Evolutionary conservation across 31 red algal species (phyloP).

Genomic region (Asparagopsis taxiformis): DNA sequence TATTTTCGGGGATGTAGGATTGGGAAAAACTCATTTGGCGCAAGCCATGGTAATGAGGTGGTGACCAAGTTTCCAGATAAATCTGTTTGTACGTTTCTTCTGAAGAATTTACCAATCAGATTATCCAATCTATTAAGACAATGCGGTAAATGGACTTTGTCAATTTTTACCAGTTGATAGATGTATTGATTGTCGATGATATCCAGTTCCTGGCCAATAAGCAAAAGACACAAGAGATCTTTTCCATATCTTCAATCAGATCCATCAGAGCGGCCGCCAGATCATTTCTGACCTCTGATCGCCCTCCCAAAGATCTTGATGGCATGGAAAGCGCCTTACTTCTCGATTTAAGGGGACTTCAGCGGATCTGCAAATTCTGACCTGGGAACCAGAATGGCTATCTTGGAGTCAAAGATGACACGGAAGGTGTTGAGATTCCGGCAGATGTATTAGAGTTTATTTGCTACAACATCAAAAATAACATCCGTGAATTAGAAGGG

Average conservation of each 20-base stretch:
- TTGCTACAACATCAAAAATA: conserved; percentile 22
- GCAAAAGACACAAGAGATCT: conserved; percentile 20
- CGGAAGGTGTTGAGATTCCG: conserved; percentile 18
- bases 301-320: conserved; percentile 13
- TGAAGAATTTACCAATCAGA: conserved; percentile 20
- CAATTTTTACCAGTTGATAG: conserved; percentile 19
- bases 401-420: conserved; percentile 12
- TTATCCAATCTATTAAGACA: conserved; percentile 23
- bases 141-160: conserved; percentile 7
- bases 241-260: conserved; percentile 32
- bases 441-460: conserved; percentile 17
- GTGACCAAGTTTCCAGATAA: conserved; percentile 1
- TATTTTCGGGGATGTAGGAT: conserved; percentile 31
- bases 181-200: conserved; percentile 47
- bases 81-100: conserved; percentile 12
- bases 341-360: conserved; percentile 25
- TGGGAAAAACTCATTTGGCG: conserved; percentile 32
- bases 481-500: conserved; percentile 17
- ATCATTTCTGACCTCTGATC: conserved; percentile 30
- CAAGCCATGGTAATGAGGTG: conserved; percentile 18
- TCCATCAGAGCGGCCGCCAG: conserved; percentile 14
- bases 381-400: conserved; percentile 11
- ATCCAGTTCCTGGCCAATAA: conserved; percentile 20
- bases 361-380: neutral
- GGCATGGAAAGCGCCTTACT: conserved; percentile 15